These are phyloP conservation scores for Syzygium grande DNA, from an alignment of 345 rosid genomes.

Conservation along the genomic window DNA sequence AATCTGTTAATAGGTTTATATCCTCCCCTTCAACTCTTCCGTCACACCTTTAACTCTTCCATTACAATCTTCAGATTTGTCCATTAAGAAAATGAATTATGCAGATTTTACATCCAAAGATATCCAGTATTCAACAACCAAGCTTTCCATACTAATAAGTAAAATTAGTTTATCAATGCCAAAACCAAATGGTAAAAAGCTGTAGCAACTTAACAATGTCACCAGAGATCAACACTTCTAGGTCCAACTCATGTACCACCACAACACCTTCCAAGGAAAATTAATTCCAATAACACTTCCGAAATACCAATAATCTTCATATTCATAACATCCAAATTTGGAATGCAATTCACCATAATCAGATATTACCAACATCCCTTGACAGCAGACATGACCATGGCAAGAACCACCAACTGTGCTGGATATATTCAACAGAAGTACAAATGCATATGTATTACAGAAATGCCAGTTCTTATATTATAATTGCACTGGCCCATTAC, in stretches of 20 bases:
- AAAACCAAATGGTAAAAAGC: background rate
- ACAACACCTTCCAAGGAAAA: background rate
- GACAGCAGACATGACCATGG: background rate
- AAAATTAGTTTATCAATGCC: background rate
- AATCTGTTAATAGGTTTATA: background rate
- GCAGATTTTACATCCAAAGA: background rate
- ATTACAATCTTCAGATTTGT: background rate
- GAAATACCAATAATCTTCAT: background rate
- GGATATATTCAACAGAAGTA: background rate
- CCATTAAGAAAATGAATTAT: background rate
- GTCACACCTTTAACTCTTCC: background rate
- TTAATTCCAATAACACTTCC: background rate
- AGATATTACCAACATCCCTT: background rate
- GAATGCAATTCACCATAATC: background rate
- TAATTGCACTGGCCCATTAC: background rate
- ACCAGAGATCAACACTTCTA: background rate
- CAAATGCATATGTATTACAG: background rate
- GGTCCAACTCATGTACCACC: background rate
- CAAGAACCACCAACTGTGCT: background rate
- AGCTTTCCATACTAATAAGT: background rate
- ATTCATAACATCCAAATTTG: background rate
- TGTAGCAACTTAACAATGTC: background rate
- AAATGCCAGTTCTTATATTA: background rate
- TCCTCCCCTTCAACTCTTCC: background rate
- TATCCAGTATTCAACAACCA: background rate